Evolutionary conservation across 2,329 filamentous ascomycete species (phyloP), one percentile per base, ranked within the genome.

Genomic region (Fusarium sp.): DNA sequence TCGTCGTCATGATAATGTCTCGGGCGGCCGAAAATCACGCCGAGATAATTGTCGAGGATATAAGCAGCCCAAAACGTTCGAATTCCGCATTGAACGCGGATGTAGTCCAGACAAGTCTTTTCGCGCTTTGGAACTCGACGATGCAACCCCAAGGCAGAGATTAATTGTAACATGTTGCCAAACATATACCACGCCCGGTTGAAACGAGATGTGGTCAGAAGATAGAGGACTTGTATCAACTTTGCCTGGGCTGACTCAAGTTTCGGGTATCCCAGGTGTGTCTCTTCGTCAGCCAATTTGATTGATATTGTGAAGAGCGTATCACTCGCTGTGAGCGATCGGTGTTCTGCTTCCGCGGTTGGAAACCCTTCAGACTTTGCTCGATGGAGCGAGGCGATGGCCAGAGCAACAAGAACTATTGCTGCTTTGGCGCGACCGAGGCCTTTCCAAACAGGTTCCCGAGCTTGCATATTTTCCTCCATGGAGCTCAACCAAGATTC

Each of bases 31-130:
- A 89, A 83, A 43, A 88, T 85, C 21, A 88, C 85, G 28, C 86
- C 85, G 3, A 90, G 77, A 62, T 89, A 89, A 48, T 86, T 86
- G 68, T 90, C 87, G 4, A 89, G 76, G 3, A 83, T 85, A 69
- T 89, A 90, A 0, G 85, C 83, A 5, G 83, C 83, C 88, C 88
- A 90, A 53, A 90, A 89, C 0, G 84, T 82, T 14, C 87, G 79
- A 56, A 84, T 85, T 2, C 84, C 80, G 44, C 85, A 84, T 62
- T 89, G 85, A 2, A 75, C 71, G 7, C 80, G 75, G 14, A 83
- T 78, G 45, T 83, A 82, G 65, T 85, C 80, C 8, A 52, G 30
- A 12, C 7, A 70, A 23, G 2, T 64, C 24, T 24, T 68, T 62
- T 28, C 59, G 14, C 26, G 19, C 10, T 71, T 9, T 42, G 61